Evolutionary conservation across 257 asterid species (phyloP), one percentile per base, ranked within the genome.

Genomic region (Forsythia viridissima): DNA sequence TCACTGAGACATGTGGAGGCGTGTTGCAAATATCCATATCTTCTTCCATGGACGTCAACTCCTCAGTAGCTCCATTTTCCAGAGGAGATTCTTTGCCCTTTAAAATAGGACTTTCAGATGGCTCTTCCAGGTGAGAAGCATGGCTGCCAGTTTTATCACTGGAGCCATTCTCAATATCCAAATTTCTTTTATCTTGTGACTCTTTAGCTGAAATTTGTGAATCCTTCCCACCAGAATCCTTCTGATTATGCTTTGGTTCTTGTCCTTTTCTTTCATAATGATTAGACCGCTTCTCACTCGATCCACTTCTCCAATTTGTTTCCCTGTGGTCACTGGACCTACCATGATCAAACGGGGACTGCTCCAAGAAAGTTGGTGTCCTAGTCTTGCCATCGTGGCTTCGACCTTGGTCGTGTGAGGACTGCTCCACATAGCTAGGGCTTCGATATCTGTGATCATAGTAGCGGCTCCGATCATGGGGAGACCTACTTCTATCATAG

Each of bases 21-120:
- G 99, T 96, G 80, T 93, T 85, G 84, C 99, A 93, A 51, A 96
- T 96, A 84, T 96, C 99, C 99, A 96, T 96, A 84, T 96, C 99
- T 83, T 93, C 99, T 84, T 96, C 99, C 99, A 96, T 96, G 66
- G 98, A 93, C 39, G 88, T 91, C 61, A 80, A 84, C 85, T 92
- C 99, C 84, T 90, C 97, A 44, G 79, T 69, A 82, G 78, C 66
- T 75, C 90, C 92, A 83, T 85, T 87, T 85, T 87, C 97, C 84
- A 84, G 88, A 78, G 85, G 83, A 81, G 84, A 80, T 77, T 90
- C 96, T 11, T 59, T 63, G 75, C 73, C 77, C 78, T 77, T 83
- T 71, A 69, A 82, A 18, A 74, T 80, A 77, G 89, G 84, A 80
- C 83, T 88, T 78, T 80, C 86, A 61, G 85, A 76, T 34, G 52